Base-by-base conservation (phyloP, 2,329 filamentous ascomycete genomes). In the Apiospora rasikravindrae region DNA sequence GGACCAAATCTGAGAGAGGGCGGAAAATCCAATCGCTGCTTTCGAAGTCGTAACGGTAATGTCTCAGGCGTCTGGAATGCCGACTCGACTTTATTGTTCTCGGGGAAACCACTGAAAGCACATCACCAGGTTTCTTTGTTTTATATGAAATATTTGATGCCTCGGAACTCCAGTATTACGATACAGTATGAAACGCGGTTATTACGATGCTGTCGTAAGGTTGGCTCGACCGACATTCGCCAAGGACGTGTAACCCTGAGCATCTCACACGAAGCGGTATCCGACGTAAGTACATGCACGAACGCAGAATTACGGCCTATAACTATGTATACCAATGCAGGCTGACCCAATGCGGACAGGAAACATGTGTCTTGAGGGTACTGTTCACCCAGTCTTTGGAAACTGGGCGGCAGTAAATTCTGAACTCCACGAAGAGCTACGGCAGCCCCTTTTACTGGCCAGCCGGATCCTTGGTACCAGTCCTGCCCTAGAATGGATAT, bases 401-500 rank as follows among this genome's bases (percentile, higher is more conserved):
- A 75, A 78, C 47, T 82, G 80, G 80, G 64, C 73, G 13, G 66
- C 75, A 11, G 53, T 71, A 37, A 71, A 76, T 47, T 19, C 70
- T 10, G 75, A 77, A 10, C 69, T 80, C 2, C 71, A 61, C 10
- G 29, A 47, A n/a, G 79, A 81, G 68, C 74, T 81, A 7, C 57
- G 77, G 24, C 80, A 81, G 61, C 78, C 81, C 2, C 75, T 81
- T 2, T 74, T 80, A 6, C 78, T 81, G 5, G 79, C 80, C 47
- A 79, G 77, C 71, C 77, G 76, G 26, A 75, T 81, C 26, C 74
- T 82, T 26, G 77, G 78, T 22, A 64, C 33, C 19, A 71, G 74
- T 1, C 73, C 74, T 13, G 80, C 80, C 2, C 73, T 81, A 5
- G 77, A 76, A 4, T 82, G 81, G 81, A 70, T 79, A 0, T 82